Evolutionary conservation across 306 rosid genomes (phyloP), one percentile per base, ranked within the genome.

Genomic region (Citrullus mucosospermus): DNA sequence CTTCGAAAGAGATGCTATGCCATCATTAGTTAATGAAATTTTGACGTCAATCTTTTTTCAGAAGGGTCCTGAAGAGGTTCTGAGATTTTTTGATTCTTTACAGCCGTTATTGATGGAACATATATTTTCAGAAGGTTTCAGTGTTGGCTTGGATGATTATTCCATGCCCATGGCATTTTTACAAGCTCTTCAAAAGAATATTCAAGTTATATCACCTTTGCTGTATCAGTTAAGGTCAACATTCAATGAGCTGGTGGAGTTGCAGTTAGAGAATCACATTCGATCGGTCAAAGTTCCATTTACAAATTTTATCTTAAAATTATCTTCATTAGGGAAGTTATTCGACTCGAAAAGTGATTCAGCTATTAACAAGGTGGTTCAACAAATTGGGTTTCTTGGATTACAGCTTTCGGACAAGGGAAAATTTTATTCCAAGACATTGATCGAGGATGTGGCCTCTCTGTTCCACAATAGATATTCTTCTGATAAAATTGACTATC

Each of bases 41-140:
- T 93, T 88, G 9, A 88, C 97, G 53, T 87, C 94, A 66, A 87
- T 95, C 54, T 95, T 90, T 85, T 92, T 90, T 77, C 89, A 88
- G 48, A 89, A 88, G 79, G 97, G 97, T 79, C 91, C 97, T 39
- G 85, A 81, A 66, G 97, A 88, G 81, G 99, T 92, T 39, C 69
- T 92, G 38, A 86, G 54, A 39, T 95, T 92, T 85, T 92, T 92
- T 56, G 85, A 91, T 80, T 77, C 84, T 17, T 28, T 95, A 39
- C 99, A 95, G 81, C 97, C 97, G 41, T 81, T 92, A 88, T 77
- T 95, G 90, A 95, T 92, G 99, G 99, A 95, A 74, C 87, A 85
- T 77, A 16, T 95, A 77, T 92, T 91, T 82, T 74, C 86, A 6
- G 92, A 91, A 72, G 99, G 99, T 46, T 95, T 91, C 81, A 95